Base-by-base conservation (phyloP, 164 flowering plant species). In the Kalanchoe fedtschenkoi region DNA sequence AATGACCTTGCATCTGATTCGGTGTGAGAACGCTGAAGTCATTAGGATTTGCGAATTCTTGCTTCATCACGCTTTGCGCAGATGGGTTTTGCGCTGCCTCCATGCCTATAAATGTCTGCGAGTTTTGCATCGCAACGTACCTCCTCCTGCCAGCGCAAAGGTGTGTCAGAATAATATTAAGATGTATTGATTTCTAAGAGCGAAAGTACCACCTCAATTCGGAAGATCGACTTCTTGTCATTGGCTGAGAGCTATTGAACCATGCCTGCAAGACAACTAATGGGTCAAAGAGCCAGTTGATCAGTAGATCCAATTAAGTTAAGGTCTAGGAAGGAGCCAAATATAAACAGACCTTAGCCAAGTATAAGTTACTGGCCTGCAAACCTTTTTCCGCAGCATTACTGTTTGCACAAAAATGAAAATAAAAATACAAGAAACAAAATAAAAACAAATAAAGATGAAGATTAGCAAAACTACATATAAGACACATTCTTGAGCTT, bases 191-290 rank as follows among this genome's bases (percentile, higher is more conserved):
- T 59, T 34, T 35, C 17, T n/a, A 33, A 57, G 30, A 42, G 47
- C n/a, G 34, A 22, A 38, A 17, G 24, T 60, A 51, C 17, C 81
- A 87, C 95, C 95, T 58, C 62, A 87, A 55, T 70, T 85, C 95
- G 64, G 95, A 87, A 29, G 95, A 87, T 56, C 90, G 76, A 65
- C 95, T 87, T 81, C 95, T 81, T 17, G 88, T 87, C 95, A 87
- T 85, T 22, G 90, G 86, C 58, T 87, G 95, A 59, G 88, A 77
- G 72, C 95, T 87, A 43, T 83, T 82, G 64, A 83, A 80, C 87
- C 90, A 85, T 60, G 95, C 88, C 95, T 87, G 83, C 71, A 69
- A 28, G 47, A 61, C 21, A 43, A 33, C 14, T 24, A 33, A 65
- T 47, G 32, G 21, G 64, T 73, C 39, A 73, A 62, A 67, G 67